phyloP scores from a whole-genome alignment of 805 yeast species.

The Scheffersomyces amazonensis region DNA sequence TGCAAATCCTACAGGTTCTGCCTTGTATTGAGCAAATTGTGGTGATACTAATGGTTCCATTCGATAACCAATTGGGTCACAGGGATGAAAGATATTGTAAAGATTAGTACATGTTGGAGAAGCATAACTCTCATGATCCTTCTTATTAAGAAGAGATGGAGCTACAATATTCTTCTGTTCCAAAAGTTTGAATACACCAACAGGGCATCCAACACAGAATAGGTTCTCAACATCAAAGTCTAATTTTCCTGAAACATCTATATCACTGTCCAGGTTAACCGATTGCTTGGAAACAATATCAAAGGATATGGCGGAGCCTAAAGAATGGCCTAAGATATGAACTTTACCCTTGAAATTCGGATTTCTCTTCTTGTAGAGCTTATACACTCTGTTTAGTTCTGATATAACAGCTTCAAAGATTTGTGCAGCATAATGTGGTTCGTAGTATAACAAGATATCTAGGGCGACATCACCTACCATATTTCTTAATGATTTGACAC shows the following conservation, averaged over 20 bases:
- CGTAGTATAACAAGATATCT: constrained; percentile 79
- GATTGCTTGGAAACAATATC: constrained; percentile 64
- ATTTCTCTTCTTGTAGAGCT: constrained; percentile 55
- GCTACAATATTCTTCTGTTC: constrained; percentile 59
- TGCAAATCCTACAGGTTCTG: constrained; percentile 58
- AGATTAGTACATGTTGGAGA: constrained; percentile 62
- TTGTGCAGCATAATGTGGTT: constrained; percentile 59
- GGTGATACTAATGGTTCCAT: constrained; percentile 76
- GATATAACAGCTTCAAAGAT: constrained; percentile 60
- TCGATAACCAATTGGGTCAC: constrained; percentile 90
- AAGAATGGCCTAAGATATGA: constrained; percentile 84
- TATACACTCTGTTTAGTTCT: constrained; percentile 63
- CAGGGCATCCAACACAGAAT: constrained; percentile 87
- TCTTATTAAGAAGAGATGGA: constrained; percentile 15
- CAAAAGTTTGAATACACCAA: constrained; percentile 79
- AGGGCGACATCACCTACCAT: constrained; percentile 82
- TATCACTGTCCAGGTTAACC: constrained; percentile 6
- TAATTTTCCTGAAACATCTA: constrained; percentile 39
- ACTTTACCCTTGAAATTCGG: constrained; percentile 79
- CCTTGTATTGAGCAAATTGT: constrained; percentile 46
- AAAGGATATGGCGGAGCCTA: constrained; percentile 82
- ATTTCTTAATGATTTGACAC: constrained; percentile 72
- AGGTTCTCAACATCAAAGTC: constrained; percentile 71
- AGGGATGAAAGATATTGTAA: constrained; percentile 83
- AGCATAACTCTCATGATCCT: neutral